Conservation (phyloP, 495 filamentous ascomycete genomes). For the Tuber indicum region DNA sequence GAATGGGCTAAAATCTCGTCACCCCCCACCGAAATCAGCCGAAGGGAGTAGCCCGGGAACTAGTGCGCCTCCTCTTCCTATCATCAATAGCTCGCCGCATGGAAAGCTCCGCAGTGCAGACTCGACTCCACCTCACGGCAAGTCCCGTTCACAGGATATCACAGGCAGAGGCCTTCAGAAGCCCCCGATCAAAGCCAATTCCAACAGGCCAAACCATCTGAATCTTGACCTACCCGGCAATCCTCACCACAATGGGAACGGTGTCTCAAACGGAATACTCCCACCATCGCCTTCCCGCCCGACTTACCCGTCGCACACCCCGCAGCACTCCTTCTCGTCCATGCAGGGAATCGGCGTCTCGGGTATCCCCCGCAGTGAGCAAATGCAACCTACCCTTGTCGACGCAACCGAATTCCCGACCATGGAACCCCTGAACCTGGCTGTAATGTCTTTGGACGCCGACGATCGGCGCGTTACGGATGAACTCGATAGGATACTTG, state of each 20-base stretch:
- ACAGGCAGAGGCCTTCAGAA: slow-evolving; percentile 7
- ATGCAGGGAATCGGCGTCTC: slow-evolving; percentile 49
- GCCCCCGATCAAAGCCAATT: slow-evolving; percentile 1
- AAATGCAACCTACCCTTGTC: slow-evolving; percentile 20
- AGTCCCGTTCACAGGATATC: slow-evolving; percentile 39
- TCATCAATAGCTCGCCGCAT: slow-evolving; percentile 4
- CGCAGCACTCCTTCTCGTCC: slow-evolving; percentile 33
- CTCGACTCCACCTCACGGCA: slow-evolving; percentile 25
- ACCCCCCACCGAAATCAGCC: slow-evolving; percentile 40
- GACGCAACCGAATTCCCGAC: slow-evolving; percentile 42
- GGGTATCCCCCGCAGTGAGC: slow-evolving; percentile 45
- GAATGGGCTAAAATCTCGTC: slow-evolving; percentile 37
- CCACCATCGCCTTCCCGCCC: slow-evolving; percentile 36
- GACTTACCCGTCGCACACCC: slow-evolving; percentile 20
- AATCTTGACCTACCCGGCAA: slow-evolving; percentile 32
- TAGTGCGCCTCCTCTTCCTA: slow-evolving; percentile 17
- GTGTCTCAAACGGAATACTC: slow-evolving; percentile 24
- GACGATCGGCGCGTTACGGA: slow-evolving; percentile 49
- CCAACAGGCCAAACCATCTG: slow-evolving; percentile 30
- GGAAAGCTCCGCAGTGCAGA: slow-evolving; percentile 12
- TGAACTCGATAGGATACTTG: slow-evolving; percentile 52
- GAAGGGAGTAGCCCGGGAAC: slow-evolving; percentile 18
- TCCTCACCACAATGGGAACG: slow-evolving; percentile 11
- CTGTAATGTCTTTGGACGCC: slow-evolving; percentile 51
- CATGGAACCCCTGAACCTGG: slow-evolving; percentile 46